Conservation (phyloP, 2,329 filamentous ascomycete genomes). For the Aspergillus uvarum region DNA sequence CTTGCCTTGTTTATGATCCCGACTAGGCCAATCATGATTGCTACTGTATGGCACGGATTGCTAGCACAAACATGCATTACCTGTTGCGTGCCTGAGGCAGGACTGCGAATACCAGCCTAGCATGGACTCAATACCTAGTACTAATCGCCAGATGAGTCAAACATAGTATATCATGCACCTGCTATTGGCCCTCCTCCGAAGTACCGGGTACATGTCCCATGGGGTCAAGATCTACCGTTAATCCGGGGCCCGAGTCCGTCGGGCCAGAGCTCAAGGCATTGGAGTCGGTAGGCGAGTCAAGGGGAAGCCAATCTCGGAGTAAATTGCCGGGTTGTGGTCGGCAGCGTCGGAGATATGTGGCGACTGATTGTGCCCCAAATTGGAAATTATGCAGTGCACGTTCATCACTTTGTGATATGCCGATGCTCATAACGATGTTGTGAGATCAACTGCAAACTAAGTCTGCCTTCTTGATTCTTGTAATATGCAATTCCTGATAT, state of each 20-base stretch:
- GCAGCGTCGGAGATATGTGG: neutral
- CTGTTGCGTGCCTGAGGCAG: neutral
- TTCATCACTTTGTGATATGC: neutral
- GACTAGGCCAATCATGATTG: neutral
- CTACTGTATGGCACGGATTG: neutral
- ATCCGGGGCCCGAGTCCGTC: neutral
- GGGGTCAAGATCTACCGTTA: neutral
- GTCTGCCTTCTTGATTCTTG: no score
- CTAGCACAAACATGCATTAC: neutral
- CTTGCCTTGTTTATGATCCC: no score
- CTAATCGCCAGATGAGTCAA: neutral
- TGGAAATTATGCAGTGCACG: neutral
- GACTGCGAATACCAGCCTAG: neutral
- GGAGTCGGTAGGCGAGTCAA: neutral
- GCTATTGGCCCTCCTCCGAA: neutral
- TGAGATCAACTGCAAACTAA: no score
- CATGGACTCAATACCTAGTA: neutral
- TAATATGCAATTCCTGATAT: no score
- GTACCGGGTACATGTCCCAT: neutral
- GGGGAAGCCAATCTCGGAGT: neutral
- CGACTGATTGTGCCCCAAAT: neutral
- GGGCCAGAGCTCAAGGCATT: neutral
- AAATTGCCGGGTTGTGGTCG: neutral
- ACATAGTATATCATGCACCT: neutral
- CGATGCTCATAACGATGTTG: neutral